Conservation (phyloP, 2,329 filamentous ascomycete genomes). For the Ceratocystis lukuohia region DNA sequence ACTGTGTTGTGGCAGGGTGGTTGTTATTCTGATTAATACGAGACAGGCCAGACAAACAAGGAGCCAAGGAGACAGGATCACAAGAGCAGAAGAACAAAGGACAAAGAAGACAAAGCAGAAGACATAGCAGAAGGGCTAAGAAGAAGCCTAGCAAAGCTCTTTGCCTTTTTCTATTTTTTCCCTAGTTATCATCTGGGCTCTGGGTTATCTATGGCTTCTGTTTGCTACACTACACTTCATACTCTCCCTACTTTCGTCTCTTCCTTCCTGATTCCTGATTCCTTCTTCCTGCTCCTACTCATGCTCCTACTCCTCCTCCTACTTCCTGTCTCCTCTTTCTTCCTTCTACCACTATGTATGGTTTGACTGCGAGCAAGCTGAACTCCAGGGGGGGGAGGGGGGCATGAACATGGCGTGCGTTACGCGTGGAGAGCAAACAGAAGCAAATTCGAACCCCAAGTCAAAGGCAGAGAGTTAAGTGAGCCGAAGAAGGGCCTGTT, state of each 20-base stretch:
- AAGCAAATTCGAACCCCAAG: too few species aligned
- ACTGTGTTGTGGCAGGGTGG: too few species aligned
- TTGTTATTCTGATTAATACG: background rate
- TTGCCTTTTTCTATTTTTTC: background rate
- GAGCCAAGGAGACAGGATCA: background rate
- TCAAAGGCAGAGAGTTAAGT: too few species aligned
- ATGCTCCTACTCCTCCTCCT: too few species aligned
- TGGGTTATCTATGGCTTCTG: background rate
- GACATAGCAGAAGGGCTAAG: too few species aligned
- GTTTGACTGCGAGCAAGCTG: background rate
- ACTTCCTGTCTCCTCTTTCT: background rate
- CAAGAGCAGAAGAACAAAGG: too few species aligned
- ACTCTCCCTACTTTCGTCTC: background rate
- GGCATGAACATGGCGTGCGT: background rate
- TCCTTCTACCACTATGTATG: background rate
- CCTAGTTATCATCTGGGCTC: background rate
- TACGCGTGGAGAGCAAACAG: too few species aligned
- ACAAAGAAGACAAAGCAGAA: too few species aligned
- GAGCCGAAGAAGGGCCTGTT: background rate
- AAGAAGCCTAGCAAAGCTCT: background rate
- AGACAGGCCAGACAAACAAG: background rate
- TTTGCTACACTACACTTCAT: too few species aligned
- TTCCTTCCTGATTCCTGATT: background rate
- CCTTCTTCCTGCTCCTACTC: background rate
- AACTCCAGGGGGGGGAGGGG: background rate